phyloP scores from a whole-genome alignment of 75 land plant genomes.

The Picea sitchensis region DNA sequence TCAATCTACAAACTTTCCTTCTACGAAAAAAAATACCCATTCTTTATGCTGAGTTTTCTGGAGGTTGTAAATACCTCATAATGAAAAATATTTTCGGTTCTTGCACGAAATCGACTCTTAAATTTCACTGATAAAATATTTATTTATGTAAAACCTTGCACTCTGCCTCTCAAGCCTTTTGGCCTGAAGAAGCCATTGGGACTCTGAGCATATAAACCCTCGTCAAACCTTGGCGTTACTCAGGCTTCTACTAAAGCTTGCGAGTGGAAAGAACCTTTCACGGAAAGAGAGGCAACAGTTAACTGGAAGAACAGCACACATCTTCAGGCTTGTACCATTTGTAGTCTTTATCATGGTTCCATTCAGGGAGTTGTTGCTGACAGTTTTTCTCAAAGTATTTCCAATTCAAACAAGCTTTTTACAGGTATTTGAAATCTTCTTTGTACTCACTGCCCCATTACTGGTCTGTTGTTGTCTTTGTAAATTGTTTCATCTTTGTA shows the following conservation, averaged over 20 bases:
- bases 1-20: no score
- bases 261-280: constrained; percentile 68
- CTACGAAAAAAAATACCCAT: no score
- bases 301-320: constrained; percentile 95
- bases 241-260: constrained; percentile 78
- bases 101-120: no score
- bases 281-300: constrained; percentile 93
- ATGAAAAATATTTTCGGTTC: no score
- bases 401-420: constrained; percentile 38
- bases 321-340: constrained; percentile 94
- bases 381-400: constrained; percentile 85
- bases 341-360: constrained; percentile 96
- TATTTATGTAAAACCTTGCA: no score
- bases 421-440: constrained; percentile 25
- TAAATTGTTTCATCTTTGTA: not conserved
- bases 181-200: no score
- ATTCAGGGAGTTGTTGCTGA: constrained; percentile 97
- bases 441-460: constrained; percentile 20
- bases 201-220: no score
- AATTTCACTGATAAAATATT: no score
- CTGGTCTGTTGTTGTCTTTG: not conserved
- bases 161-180: no score
- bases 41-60: no score
- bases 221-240: constrained; percentile 35
- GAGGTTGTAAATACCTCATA: no score